Percentiles rank a stretch among this genome's conserved stretches.
These are phyloP conservation scores for Komagataella pastoris DNA, from an alignment of 805 yeast species.

Conservation along the genomic window DNA sequence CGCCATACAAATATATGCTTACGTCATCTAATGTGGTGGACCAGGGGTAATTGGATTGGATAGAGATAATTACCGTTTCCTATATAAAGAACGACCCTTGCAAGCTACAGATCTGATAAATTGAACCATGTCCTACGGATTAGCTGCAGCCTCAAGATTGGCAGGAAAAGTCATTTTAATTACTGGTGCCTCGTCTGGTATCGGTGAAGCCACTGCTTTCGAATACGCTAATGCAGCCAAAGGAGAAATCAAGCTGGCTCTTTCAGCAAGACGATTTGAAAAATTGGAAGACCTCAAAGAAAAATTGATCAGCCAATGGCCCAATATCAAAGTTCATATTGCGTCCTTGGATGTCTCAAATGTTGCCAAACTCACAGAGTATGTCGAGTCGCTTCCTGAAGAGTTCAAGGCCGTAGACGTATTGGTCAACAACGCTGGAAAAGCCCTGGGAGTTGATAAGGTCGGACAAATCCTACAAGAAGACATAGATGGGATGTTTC, in stretches of 20 bases:
- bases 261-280: conserved; percentile 40
- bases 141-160: conserved; percentile 66
- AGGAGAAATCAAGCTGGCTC: conserved; percentile 33
- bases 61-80: background rate
- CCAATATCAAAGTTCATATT: conserved; percentile 17
- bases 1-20: background rate
- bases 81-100: background rate
- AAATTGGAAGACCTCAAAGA: conserved; percentile 24
- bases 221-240: conserved; percentile 62
- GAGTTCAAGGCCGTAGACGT: conserved; percentile 49
- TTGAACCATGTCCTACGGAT: conserved; percentile 46
- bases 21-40: background rate
- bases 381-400: conserved; percentile 25
- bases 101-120: background rate
- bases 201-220: conserved; percentile 83
- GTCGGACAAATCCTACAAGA: conserved; percentile 54
- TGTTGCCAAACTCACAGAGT: conserved; percentile 33
- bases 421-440: conserved; percentile 63
- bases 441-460: conserved; percentile 67
- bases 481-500: conserved; percentile 66
- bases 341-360: conserved; percentile 25
- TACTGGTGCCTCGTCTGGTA: conserved; percentile 97
- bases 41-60: background rate
- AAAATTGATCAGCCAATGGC: conserved; percentile 22
- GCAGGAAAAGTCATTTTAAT: conserved; percentile 69